phyloP scores from a whole-genome alignment of 2,329 filamentous ascomycete genomes.

The Aspergillus ustus region DNA sequence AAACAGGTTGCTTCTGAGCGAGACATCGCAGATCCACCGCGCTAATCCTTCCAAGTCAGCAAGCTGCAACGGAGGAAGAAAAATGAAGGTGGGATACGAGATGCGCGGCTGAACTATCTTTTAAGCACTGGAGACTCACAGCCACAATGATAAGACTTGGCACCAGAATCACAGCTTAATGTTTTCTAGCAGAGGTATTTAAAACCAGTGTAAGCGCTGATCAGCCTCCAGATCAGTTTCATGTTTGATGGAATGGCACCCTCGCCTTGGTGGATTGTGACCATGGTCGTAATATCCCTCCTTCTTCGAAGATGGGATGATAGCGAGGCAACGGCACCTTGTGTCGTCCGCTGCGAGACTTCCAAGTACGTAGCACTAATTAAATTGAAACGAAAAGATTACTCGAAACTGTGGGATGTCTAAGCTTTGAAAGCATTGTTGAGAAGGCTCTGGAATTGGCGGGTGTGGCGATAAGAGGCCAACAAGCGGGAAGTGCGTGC shows the following conservation, averaged over 20 bases:
- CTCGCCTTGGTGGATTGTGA: background rate
- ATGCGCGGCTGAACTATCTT: background rate
- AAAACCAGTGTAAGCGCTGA: background rate
- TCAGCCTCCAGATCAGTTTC: background rate
- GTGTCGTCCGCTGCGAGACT: background rate
- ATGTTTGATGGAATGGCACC: background rate
- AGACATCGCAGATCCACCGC: background rate
- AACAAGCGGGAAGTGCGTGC: background rate
- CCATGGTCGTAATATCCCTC: background rate
- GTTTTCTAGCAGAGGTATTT: background rate
- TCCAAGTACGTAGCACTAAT: background rate
- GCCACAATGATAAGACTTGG: background rate
- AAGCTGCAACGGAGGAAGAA: background rate
- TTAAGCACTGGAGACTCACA: background rate
- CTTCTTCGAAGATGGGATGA: no score
- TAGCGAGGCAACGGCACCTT: no score
- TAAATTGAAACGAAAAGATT: background rate
- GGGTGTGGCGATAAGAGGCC: constrained; percentile 9
- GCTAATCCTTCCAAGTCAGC: background rate
- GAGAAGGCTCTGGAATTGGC: background rate
- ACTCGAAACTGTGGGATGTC: background rate
- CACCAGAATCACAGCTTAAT: background rate
- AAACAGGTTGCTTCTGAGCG: background rate
- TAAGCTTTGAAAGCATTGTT: background rate
- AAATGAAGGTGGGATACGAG: background rate